phyloP scores from a whole-genome alignment of 2,329 filamentous ascomycete genomes.

The Corniculantispora saksenae region DNA sequence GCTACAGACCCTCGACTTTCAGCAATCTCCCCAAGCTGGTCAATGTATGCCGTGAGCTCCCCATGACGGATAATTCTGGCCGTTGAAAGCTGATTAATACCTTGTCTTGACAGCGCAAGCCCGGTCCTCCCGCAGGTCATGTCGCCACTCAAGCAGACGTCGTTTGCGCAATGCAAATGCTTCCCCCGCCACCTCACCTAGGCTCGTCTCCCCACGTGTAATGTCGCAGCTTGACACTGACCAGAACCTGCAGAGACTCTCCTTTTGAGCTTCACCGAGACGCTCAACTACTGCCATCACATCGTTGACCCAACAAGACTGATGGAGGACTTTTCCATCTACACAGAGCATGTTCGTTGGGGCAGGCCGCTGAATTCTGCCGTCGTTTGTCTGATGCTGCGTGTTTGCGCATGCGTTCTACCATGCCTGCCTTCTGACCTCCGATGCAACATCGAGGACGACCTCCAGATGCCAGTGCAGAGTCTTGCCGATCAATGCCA shows the following conservation, averaged over 20 bases:
- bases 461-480: not conserved
- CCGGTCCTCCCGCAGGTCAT: not conserved
- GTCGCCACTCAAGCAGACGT: not conserved
- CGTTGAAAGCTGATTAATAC: not conserved
- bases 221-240: not conserved
- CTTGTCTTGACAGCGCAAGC: not conserved
- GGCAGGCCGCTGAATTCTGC: not conserved
- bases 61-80: not conserved
- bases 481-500: not conserved
- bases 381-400: not conserved
- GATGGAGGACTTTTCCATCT: not conserved
- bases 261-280: not conserved
- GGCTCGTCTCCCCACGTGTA: not conserved
- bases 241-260: not conserved
- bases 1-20: not conserved
- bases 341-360: not conserved
- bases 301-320: not conserved
- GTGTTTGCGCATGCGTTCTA: not conserved
- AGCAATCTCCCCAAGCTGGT: not conserved
- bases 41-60: not conserved
- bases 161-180: not conserved
- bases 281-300: slow-evolving; percentile 1
- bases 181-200: not conserved
- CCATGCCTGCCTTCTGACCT: not conserved
- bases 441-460: not conserved